These are phyloP conservation scores for Talaromyces funiculosus DNA, from an alignment of 2,329 filamentous ascomycete species.

Conservation along the genomic window DNA sequence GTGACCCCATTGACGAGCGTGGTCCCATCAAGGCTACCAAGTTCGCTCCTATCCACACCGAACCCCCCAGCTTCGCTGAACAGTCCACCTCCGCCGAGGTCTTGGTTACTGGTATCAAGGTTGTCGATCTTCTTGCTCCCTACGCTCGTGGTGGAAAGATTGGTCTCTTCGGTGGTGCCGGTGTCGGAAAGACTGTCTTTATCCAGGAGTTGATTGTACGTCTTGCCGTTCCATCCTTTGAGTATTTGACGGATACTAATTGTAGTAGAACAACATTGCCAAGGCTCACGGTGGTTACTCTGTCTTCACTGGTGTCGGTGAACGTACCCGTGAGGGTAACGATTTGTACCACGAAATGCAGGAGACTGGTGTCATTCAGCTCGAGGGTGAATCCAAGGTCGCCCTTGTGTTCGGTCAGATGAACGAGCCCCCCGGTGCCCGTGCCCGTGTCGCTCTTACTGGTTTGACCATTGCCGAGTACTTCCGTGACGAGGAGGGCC, in stretches of 20 bases:
- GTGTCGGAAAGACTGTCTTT: constrained; percentile 99
- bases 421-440: constrained; percentile 99
- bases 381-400: constrained; percentile 99
- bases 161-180: constrained; percentile 99
- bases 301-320: constrained; percentile 99
- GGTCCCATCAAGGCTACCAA: constrained; percentile 94
- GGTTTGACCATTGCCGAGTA: constrained; percentile 66
- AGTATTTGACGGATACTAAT: not conserved
- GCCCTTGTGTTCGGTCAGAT: constrained; percentile 99
- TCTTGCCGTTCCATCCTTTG: constrained; percentile 14
- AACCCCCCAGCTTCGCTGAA: constrained; percentile 85
- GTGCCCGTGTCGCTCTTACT: constrained; percentile 98
- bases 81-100: constrained; percentile 96
- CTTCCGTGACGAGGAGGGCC: constrained; percentile 73
- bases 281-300: constrained; percentile 99
- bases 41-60: constrained; percentile 84
- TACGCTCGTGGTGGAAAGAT: constrained; percentile 99
- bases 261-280: constrained; percentile 88
- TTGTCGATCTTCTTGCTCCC: constrained; percentile 96
- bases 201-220: constrained; percentile 97
- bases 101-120: constrained; percentile 99
- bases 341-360: constrained; percentile 99
- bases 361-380: constrained; percentile 98
- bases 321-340: constrained; percentile 99
- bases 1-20: constrained; percentile 99